These are phyloP conservation scores for Monosporascus sp. DNA, from an alignment of 2,329 filamentous ascomycete species.

Conservation along the genomic window DNA sequence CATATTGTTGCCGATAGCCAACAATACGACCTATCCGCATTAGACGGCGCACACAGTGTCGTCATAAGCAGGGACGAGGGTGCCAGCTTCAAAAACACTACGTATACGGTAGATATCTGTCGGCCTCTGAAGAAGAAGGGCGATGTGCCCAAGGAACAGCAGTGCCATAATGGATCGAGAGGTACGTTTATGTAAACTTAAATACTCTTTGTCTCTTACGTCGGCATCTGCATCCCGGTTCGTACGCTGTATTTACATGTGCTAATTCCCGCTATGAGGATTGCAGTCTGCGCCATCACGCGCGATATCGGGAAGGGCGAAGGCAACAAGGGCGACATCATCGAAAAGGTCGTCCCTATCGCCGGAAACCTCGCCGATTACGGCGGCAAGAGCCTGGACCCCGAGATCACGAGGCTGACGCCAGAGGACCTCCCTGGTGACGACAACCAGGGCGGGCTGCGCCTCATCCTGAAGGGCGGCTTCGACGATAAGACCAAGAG, in stretches of 20 bases:
- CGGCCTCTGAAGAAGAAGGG: constrained; percentile 58
- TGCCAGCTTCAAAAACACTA: constrained; percentile 62
- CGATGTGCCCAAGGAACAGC: constrained; percentile 47
- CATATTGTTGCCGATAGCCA: constrained; percentile 54
- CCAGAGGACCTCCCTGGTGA: constrained; percentile 60
- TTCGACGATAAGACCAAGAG: constrained; percentile 47
- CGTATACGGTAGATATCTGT: constrained; percentile 79
- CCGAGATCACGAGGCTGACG: constrained; percentile 61
- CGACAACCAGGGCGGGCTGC: constrained; percentile 64
- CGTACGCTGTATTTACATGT: background rate
- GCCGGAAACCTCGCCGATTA: constrained; percentile 63
- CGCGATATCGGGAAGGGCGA: constrained; percentile 47
- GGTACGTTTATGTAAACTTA: constrained; percentile 38
- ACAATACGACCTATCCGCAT: constrained; percentile 58
- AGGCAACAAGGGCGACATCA: constrained; percentile 39
- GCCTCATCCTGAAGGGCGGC: constrained; percentile 62
- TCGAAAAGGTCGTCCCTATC: constrained; percentile 63
- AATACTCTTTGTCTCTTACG: background rate
- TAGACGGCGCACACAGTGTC: constrained; percentile 65
- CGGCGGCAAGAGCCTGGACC: constrained; percentile 58
- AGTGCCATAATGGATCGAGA: constrained; percentile 67
- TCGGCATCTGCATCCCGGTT: background rate
- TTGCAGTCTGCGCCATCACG: constrained; percentile 69
- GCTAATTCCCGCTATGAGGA: background rate
- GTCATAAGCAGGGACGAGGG: constrained; percentile 52